These are phyloP conservation scores for Marasmius oreades DNA, from an alignment of 1,284 basidiomycete species.

Conservation along the genomic window DNA sequence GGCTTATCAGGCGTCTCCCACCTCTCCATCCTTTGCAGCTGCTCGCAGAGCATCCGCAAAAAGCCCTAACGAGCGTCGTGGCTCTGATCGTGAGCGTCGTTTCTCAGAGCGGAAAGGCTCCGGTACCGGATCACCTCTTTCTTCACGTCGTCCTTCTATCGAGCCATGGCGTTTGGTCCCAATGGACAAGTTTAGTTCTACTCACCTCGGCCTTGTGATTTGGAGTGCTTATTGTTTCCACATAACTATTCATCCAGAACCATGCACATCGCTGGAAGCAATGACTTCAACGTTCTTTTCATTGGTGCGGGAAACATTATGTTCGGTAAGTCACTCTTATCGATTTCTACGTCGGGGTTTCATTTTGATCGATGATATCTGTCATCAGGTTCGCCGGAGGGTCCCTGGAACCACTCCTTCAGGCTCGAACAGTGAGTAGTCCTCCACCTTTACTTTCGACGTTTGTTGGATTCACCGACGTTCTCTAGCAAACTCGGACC, in stretches of 20 bases:
- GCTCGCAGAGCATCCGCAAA: slow-evolving; percentile 10
- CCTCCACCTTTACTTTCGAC: neutral
- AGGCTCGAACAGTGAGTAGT: slow-evolving; percentile 80
- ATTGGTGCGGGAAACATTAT: slow-evolving; percentile 93
- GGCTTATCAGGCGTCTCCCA: slow-evolving; percentile 5
- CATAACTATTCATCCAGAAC: slow-evolving; percentile 35
- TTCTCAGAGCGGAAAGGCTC: slow-evolving; percentile 39
- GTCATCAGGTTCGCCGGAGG: slow-evolving; percentile 71
- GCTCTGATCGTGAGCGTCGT: slow-evolving; percentile 34
- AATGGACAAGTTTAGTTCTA: slow-evolving; percentile 68
- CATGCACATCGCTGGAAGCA: slow-evolving; percentile 51
- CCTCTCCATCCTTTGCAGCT: slow-evolving; percentile 7
- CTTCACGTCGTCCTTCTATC: slow-evolving; percentile 65
- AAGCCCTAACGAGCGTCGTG: slow-evolving; percentile 25
- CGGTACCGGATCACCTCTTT: slow-evolving; percentile 24
- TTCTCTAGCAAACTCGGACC: slow-evolving; percentile 85
- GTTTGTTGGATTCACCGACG: slow-evolving; percentile 12
- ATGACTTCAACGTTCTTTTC: slow-evolving; percentile 88
- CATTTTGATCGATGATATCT: slow-evolving; percentile 1
- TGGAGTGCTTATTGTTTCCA: slow-evolving; percentile 4
- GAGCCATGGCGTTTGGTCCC: slow-evolving; percentile 71
- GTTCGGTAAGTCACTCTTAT: slow-evolving; percentile 60
- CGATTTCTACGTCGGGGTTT: slow-evolving; percentile 6
- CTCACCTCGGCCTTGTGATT: neutral
- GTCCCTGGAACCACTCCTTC: slow-evolving; percentile 94